Percentiles rank a stretch among this genome's conserved stretches.
Conservation (phyloP, 139 green algal species). For the Trebouxia sp. region DNA sequence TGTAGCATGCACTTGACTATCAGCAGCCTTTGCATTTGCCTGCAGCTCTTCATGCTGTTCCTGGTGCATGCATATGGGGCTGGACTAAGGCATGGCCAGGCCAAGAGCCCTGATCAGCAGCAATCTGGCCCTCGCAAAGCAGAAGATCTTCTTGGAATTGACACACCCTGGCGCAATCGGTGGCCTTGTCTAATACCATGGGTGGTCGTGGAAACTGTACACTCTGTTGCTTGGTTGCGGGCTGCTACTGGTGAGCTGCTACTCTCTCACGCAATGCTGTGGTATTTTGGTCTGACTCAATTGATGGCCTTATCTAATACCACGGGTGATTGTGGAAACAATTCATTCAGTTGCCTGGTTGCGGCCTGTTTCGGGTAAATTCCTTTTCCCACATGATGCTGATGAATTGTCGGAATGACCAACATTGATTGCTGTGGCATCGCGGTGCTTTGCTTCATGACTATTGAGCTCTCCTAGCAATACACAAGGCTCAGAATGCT, state of each 20-base stretch:
- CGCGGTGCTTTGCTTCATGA: too few species aligned
- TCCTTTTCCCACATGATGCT: too few species aligned
- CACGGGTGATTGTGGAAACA: too few species aligned
- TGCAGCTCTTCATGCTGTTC: background rate
- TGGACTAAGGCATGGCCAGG: background rate
- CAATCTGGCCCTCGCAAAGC: background rate
- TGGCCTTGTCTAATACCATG: background rate
- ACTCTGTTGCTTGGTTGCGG: background rate
- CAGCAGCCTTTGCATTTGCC: background rate
- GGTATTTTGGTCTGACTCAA: too few species aligned
- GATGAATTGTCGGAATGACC: too few species aligned
- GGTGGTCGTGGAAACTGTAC: background rate
- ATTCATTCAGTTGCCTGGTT: too few species aligned
- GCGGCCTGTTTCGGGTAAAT: too few species aligned
- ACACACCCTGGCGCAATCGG: background rate
- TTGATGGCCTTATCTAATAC: too few species aligned
- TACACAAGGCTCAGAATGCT: too few species aligned
- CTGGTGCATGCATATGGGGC: background rate
- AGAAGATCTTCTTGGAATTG: background rate
- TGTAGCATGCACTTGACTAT: too few species aligned
- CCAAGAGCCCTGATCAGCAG: background rate
- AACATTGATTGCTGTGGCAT: too few species aligned
- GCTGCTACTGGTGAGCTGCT: background rate
- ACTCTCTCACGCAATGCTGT: background rate
- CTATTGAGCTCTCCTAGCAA: too few species aligned